A percentile compares a stretch with the other conserved stretches of the same genome.
Conservation (phyloP, 192 early-diverging fungal species). For the Entomortierella parvispora region DNA sequence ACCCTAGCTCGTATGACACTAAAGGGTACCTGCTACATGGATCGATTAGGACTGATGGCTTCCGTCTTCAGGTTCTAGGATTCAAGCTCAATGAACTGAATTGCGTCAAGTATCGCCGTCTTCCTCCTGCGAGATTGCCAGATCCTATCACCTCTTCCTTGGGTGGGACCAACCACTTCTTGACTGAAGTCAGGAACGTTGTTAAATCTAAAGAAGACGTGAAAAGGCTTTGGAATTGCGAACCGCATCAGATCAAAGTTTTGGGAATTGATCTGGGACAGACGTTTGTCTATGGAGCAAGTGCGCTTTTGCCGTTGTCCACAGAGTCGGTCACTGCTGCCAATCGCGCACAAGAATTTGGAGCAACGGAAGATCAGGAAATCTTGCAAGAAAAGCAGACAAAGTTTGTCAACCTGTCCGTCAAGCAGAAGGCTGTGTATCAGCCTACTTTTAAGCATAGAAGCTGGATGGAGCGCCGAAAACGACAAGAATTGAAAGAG, state of each 20-base stretch:
- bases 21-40: constrained; percentile 14
- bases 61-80: constrained; percentile 11
- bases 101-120: constrained; percentile 8
- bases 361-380: too few species aligned
- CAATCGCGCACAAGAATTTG: too few species aligned
- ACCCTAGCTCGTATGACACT: neutral
- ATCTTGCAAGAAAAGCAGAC: too few species aligned
- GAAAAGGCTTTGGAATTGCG: neutral
- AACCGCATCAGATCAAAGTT: constrained; percentile 8
- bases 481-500: too few species aligned
- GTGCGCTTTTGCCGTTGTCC: constrained; percentile 9
- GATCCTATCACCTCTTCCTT: constrained; percentile 1
- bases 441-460: too few species aligned
- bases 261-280: constrained; percentile 17
- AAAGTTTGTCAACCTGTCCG: too few species aligned
- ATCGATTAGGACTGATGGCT: constrained; percentile 17
- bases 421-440: too few species aligned
- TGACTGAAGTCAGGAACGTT: constrained; percentile 22
- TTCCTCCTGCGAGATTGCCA: constrained; percentile 4
- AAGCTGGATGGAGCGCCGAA: too few species aligned
- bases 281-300: constrained; percentile 15
- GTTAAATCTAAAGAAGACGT: constrained; percentile 17
- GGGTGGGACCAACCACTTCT: constrained; percentile 2
- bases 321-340: too few species aligned
- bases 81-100: constrained; percentile 27